Base-by-base conservation (phyloP, 2,329 filamentous ascomycete genomes). In the Beauveria bassiana region DNA sequence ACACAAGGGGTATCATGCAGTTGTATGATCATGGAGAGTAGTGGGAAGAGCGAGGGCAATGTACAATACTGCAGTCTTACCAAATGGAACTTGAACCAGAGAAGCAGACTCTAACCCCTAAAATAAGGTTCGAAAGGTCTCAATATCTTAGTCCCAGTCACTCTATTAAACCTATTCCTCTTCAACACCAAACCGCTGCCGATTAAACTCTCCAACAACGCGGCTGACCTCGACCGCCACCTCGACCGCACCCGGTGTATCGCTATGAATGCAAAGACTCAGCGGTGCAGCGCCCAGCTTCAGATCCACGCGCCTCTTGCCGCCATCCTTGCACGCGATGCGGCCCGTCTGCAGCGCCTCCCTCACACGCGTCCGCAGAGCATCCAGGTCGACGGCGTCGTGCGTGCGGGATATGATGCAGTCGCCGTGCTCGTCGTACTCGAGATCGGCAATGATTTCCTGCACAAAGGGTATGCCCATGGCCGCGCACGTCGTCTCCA, bases 381-480 rank as follows among this genome's bases (percentile, higher is more conserved):
- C 55, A 22, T 16, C 10, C n/a, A 50, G 10, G 34, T 58, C 34
- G 28, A 20, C n/a, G 4, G 55, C 55, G 43, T 49, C 55, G 31
- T 58, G 55, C n/a, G 55, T 50, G 3, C 55, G 43, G n/a, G 55
- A 50, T 24, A 58, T 58, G 55, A 58, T 50, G 55, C 55, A 58
- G 8, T 34, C 28, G 20, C 55, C 55, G 31, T 47, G 16, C n/a
- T 20, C n/a, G 55, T 49, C 45, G 45, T 58, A 58, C n/a, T 58
- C 55, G 31, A 58, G 55, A 28, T 58, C 55, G 20, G 55, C 55
- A 24, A 58, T 58, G 43, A 58, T 40, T 22, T 58, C 55, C 28
- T 58, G 55, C 20, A 58, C 55, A 49, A 58, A 58, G 12, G 55
- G 55, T 8, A 58, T 58, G 26, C 55, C 43, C 55, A 49, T 49